These are phyloP conservation scores for Botryosphaeria dothidea DNA, from an alignment of 2,329 filamentous ascomycete species.

Conservation along the genomic window DNA sequence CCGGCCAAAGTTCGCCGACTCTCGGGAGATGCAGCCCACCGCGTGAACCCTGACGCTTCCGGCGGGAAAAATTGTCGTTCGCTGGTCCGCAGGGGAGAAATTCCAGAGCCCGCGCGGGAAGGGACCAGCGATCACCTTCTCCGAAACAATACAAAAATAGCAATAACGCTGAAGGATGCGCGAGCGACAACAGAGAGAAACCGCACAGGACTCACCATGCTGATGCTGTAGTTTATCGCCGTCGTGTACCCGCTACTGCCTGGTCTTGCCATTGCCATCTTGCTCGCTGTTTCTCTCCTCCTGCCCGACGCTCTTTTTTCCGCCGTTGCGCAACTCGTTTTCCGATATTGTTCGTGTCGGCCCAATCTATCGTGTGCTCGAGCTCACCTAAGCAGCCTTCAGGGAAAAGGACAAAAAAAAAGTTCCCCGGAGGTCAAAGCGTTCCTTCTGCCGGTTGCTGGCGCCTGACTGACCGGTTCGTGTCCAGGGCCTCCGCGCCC, in stretches of 20 bases:
- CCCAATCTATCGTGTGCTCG: neutral
- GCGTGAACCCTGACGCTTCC: neutral
- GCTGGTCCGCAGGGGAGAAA: neutral
- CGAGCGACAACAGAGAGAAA: too few relatives aligned
- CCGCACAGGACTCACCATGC: conserved; percentile 16
- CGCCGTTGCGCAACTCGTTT: neutral
- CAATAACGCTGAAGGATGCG: neutral
- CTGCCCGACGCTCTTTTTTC: neutral
- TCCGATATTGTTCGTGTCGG: neutral
- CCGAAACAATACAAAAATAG: neutral
- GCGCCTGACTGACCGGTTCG: conserved; percentile 2
- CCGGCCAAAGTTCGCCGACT: conserved; percentile 16
- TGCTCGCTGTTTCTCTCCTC: neutral
- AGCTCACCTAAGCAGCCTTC: neutral
- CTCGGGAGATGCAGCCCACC: conserved; percentile 6
- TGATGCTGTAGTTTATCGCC: conserved; percentile 15
- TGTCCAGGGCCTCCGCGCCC: neutral
- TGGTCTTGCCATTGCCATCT: neutral
- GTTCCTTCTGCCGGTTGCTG: neutral
- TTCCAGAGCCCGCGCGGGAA: neutral
- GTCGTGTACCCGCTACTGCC: conserved; percentile 5
- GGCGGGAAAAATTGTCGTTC: neutral
- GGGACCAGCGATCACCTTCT: neutral
- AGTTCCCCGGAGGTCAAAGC: conserved; percentile 3
- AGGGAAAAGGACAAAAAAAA: neutral